Evolutionary conservation across 208 protist species (phyloP), one percentile per base, ranked within the genome.

Genomic region (Porcisia deanei): DNA sequence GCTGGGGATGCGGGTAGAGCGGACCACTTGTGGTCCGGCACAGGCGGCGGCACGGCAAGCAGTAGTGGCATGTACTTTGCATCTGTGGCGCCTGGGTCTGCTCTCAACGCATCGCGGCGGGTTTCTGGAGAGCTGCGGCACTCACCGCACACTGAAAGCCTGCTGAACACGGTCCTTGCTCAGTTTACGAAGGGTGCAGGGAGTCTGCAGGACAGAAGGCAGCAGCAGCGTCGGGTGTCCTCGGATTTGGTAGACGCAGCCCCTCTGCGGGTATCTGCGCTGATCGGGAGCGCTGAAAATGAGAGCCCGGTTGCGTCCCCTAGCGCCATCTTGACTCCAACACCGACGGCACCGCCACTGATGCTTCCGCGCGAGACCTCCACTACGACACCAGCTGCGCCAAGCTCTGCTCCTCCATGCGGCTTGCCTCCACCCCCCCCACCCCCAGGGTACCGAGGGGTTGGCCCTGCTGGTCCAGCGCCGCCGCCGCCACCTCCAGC

Each of bases 101-200:
- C 67, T 18, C 34, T 55, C 22, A 71, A 20, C 2, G 61, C 45
- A 6, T 65, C 77, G 34, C 54, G 47, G 64, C 71, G 37, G 43
- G 71, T 43, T 20, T 14, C 39, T 34, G 45, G 77, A 37, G 54
- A 72, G 7, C 49, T 45, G 9, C 45, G 52, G 57, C 57, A 81
- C 57, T 81, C 77, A 34, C 77, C 77, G 6, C 64, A 60, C 66
- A 81, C 77, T 20, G 77, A 76, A 57, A 77, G 77, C 41, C 71
- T 81, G 20, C 57, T 81, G 22, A 76, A 73, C 55, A 68, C 70
- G 22, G 77, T 60, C 30, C 65, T 81, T 47, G 53, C 57, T 25
- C 39, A 53, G 39, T 25, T 47, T 61, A 18, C 41, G 34, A 57
- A 43, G 52, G 37, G 30, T 20, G 41, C 34, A 22, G 34, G 30